Base-by-base conservation (phyloP, 129 eudicot genomes). In the Pseudognaphalium luteoalbum region DNA sequence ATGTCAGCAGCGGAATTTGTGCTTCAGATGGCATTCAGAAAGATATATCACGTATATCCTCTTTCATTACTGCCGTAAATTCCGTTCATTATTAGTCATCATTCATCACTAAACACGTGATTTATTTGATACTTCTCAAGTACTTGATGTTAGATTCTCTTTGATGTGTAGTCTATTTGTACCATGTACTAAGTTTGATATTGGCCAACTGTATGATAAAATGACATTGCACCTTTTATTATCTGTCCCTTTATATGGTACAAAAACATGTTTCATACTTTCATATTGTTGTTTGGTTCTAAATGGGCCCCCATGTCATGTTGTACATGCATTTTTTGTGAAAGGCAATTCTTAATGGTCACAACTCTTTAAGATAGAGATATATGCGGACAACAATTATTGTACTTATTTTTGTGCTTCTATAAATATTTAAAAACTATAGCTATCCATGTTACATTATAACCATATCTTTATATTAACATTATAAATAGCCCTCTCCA, bases 1-100 rank as follows among this genome's bases (percentile, higher is more conserved):
- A 95, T 87, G 96, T 95, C 37, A 95, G 99, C 51, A 95, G 99
- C 50, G 99, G 99, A 68, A 89, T 95, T 25, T 95, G 99, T 77
- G 92, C 74, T 75, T 83, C 89, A 35, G 97, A 91, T 83, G 99
- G 99, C 54, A 78, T 95, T 71, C 87, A 76, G 54, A 95, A 95
- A 80, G 99, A 95, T 80, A 75, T 81, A 81, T 83, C 82, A 3
- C 85, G 86, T 11, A 87, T 95, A 68, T 80, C 59, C 7, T 86
- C 96, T 19, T 95, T 95, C 88, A 91, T 95, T 83, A 70, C 39
- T 29, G 90, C 93, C 7, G 97, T 91, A 16, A 77, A 81, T 33
- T 94, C 93, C 34, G 82, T 86, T 35, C 74, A 51, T 11, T 87
- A 87, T 42, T 87, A 81, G 85, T 65, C 74, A 61, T 66, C 22